A percentile compares a stretch with the other conserved stretches of the same genome.
Evolutionary conservation across 1,139 yeast species (phyloP).

Genomic region (Saccharomyces pastorianus): DNA sequence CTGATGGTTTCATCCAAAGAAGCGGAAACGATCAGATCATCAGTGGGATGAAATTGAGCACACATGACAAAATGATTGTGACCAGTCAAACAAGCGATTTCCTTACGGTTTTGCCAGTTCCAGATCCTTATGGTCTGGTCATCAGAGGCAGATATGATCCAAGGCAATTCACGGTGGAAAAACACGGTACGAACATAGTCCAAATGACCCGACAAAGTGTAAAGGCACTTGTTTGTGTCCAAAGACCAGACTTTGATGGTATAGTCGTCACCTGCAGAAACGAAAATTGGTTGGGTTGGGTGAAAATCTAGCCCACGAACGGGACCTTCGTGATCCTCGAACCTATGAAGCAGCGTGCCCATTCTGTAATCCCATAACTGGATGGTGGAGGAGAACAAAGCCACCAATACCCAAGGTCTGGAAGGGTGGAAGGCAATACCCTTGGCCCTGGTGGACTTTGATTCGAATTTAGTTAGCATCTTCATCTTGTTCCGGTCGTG

Average conservation of each 20-base stretch:
- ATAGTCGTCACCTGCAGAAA: slow-evolving; percentile 95
- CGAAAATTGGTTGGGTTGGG: slow-evolving; percentile 95
- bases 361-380: slow-evolving; percentile 98
- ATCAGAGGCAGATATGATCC: slow-evolving; percentile 94
- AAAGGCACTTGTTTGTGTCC: slow-evolving; percentile 81
- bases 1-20: slow-evolving; percentile 98
- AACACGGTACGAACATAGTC: slow-evolving; percentile 92
- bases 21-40: slow-evolving; percentile 90
- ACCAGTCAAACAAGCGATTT: slow-evolving; percentile 93
- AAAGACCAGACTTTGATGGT: slow-evolving; percentile 94
- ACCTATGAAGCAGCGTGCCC: slow-evolving; percentile 95
- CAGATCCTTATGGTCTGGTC: slow-evolving; percentile 98
- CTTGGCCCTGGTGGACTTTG: slow-evolving; percentile 96
- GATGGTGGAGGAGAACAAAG: slow-evolving; percentile 88
- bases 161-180: slow-evolving; percentile 93
- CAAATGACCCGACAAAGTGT: slow-evolving; percentile 85
- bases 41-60: slow-evolving; percentile 94
- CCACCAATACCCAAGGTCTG: slow-evolving; percentile 93
- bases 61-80: slow-evolving; percentile 98
- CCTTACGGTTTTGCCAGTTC: slow-evolving; percentile 99
- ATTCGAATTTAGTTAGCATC: slow-evolving; percentile 96
- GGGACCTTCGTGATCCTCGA: slow-evolving; percentile 98
- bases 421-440: slow-evolving; percentile 95
- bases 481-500: slow-evolving; percentile 49
- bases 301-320: slow-evolving; percentile 94